Base-by-base conservation (phyloP, 805 yeast genomes). In the Ogataea dorogensis region DNA sequence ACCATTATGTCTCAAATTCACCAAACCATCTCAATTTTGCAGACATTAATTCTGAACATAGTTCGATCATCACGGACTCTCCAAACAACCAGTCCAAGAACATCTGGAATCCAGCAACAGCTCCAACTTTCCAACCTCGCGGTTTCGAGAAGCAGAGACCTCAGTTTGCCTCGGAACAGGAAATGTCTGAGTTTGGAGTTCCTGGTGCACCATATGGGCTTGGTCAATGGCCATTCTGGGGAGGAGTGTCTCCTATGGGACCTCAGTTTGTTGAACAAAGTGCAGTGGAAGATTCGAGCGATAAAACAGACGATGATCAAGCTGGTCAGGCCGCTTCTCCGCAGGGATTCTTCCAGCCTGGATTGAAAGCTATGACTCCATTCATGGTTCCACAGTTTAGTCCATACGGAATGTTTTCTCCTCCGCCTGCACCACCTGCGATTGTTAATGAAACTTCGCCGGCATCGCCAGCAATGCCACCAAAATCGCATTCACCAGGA, bases 31-130 rank as follows among this genome's bases (percentile, higher is more conserved):
- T 56, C 13, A 54, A 62, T 1, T 56, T 58, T 33, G 49, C 54
- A 21, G 50, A 56, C 22, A 41, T 49, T 7, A 47, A 42, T 7
- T 61, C 70, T 4, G 70, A 66, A 19, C 64, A 54, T 19, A 61
- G 57, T 33, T 60, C 68, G 0, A 43, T 52, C 7, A 46, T 53
- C 14, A 38, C 57, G 28, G 70, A 66, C 19, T 49, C 49, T 22
- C 36, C 52, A 7, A 31, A 43, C 16, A 49, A 42, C 13, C 44
- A 48, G 8, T 23, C 31, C 10, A 53, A 51, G 27, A 71, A 64
- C 49, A 74, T 77, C 47, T 80, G 86, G 86, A 77, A 78, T 54
- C 83, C 84, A 0, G 83, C 81, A 5, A 63, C 79, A 13, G 79
- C 83, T 4, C 60, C 77, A 7, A 62, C 81, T 1, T 79, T 79